Evolutionary conservation across 1,284 basidiomycete genomes (phyloP).

Genomic region (Heliocybe sulcata): DNA sequence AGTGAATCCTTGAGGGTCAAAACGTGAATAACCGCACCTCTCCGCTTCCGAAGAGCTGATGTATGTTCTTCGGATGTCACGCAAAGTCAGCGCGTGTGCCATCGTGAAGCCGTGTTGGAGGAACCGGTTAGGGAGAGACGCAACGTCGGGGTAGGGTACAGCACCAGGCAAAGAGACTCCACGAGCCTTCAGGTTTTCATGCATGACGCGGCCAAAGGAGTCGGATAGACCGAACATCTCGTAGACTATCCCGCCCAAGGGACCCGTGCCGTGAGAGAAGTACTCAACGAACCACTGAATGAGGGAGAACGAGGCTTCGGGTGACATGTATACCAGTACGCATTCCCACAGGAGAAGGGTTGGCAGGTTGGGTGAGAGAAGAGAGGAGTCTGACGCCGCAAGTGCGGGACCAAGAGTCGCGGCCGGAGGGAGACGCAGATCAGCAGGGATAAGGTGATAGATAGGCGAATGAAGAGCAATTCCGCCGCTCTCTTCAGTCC

Average conservation of each 20-base stretch:
- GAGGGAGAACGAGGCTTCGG: slow-evolving; percentile 49
- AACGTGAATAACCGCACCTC: slow-evolving; percentile 37
- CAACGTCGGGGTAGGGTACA: slow-evolving; percentile 48
- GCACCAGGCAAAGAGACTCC: slow-evolving; percentile 73
- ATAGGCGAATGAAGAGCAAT: slow-evolving; percentile 51
- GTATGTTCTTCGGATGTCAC: slow-evolving; percentile 55
- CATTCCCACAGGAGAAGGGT: slow-evolving; percentile 89
- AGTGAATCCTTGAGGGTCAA: neutral
- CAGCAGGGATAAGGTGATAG: slow-evolving; percentile 75
- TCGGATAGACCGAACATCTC: slow-evolving; percentile 89
- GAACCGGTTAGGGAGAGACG: slow-evolving; percentile 61
- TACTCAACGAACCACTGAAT: slow-evolving; percentile 69
- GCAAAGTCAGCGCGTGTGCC: slow-evolving; percentile 55
- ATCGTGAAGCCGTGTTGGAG: slow-evolving; percentile 43
- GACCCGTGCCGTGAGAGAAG: slow-evolving; percentile 26
- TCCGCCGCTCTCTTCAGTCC: slow-evolving; percentile 59
- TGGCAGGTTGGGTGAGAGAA: slow-evolving; percentile 62
- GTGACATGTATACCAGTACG: slow-evolving; percentile 83
- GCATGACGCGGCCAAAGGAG: slow-evolving; percentile 84
- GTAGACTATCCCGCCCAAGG: slow-evolving; percentile 65
- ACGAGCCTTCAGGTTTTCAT: slow-evolving; percentile 78
- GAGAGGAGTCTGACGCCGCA: slow-evolving; percentile 15
- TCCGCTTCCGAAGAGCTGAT: slow-evolving; percentile 51
- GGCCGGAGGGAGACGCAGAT: slow-evolving; percentile 54
- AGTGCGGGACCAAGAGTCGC: slow-evolving; percentile 33